These are phyloP conservation scores for Ascobolus immersus DNA, from an alignment of 495 filamentous ascomycete genomes.

Conservation along the genomic window DNA sequence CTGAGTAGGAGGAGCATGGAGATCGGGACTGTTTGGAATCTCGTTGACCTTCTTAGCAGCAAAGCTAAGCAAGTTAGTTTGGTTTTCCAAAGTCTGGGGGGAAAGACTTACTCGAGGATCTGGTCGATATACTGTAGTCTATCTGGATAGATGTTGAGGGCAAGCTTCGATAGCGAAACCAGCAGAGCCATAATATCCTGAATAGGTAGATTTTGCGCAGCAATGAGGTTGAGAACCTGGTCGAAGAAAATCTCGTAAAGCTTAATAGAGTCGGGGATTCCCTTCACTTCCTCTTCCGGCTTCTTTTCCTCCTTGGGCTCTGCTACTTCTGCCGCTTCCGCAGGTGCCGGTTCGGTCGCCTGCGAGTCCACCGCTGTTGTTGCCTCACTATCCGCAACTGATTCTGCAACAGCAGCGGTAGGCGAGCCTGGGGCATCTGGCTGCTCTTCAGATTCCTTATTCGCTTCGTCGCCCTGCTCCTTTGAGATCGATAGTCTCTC, in stretches of 20 bases:
- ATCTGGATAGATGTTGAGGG: slow-evolving; percentile 83
- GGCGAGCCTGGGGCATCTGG: slow-evolving; percentile 17
- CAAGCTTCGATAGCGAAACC: slow-evolving; percentile 75
- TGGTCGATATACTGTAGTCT: slow-evolving; percentile 40
- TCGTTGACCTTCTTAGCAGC: slow-evolving; percentile 70
- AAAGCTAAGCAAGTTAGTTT: slow-evolving; percentile 17
- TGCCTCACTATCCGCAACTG: slow-evolving; percentile 15
- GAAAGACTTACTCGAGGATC: slow-evolving; percentile 33
- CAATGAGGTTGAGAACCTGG: slow-evolving; percentile 79
- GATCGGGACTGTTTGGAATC: slow-evolving; percentile 74
- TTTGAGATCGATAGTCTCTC: slow-evolving; percentile 52
- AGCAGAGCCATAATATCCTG: slow-evolving; percentile 83
- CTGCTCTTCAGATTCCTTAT: slow-evolving; percentile 2
- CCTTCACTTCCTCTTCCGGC: slow-evolving; percentile 30
- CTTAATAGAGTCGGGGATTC: slow-evolving; percentile 58
- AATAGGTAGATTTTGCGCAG: slow-evolving; percentile 59
- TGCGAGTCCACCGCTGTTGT: too few relatives aligned
- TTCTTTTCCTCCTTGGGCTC: slow-evolving; percentile 17
- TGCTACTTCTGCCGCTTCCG: slow-evolving; percentile 15
- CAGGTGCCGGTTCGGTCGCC: too few relatives aligned
- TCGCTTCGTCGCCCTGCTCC: slow-evolving; percentile 16
- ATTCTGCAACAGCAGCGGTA: slow-evolving; percentile 9
- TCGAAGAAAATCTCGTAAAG: slow-evolving; percentile 96
- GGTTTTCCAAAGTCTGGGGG: not conserved
- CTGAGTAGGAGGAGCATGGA: slow-evolving; percentile 70